A percentile compares a stretch with the other conserved stretches of the same genome.
Conservation (phyloP, 2,329 filamentous ascomycete species). For the Hysterium pulicare region DNA sequence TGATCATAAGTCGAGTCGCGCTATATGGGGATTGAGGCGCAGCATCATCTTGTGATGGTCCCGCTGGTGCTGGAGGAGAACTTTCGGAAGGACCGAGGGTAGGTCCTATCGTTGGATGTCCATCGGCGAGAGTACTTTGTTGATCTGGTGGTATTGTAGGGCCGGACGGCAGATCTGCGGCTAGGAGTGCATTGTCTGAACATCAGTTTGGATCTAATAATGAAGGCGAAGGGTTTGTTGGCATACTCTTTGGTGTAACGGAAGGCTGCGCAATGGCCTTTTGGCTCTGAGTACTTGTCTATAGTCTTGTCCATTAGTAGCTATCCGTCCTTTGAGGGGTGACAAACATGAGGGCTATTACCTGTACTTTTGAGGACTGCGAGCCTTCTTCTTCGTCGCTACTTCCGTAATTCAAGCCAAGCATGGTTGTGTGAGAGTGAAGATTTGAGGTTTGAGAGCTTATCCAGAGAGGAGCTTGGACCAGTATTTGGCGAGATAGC, state of each 20-base stretch:
- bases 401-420: slow-evolving; percentile 43
- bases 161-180: slow-evolving; percentile 6
- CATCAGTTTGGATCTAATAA: slow-evolving; percentile 4
- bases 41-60: slow-evolving; percentile 13
- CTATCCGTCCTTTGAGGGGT: slow-evolving; percentile 37
- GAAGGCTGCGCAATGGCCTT: not conserved
- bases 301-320: slow-evolving; percentile 42
- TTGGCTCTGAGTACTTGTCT: slow-evolving; percentile 8
- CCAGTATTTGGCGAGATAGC: slow-evolving; percentile 15
- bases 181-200: slow-evolving; percentile 4
- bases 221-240: slow-evolving; percentile 5
- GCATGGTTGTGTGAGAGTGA: slow-evolving; percentile 21
- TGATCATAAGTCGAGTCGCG: slow-evolving; percentile 60
- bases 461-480: slow-evolving; percentile 24
- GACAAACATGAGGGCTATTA: slow-evolving; percentile 29
- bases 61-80: slow-evolving; percentile 16
- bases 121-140: not conserved
- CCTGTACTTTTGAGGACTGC: slow-evolving; percentile 30
- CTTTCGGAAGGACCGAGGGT: slow-evolving; percentile 24
- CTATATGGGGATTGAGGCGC: slow-evolving; percentile 62
- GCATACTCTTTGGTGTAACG: not conserved
- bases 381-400: slow-evolving; percentile 47
- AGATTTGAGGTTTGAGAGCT: not conserved
- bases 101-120: slow-evolving; percentile 9
- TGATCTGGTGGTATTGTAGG: slow-evolving; percentile 19